Base-by-base conservation (phyloP, 225 moss, liverwort and hornwort species). In the Thuidium tamariscinum region DNA sequence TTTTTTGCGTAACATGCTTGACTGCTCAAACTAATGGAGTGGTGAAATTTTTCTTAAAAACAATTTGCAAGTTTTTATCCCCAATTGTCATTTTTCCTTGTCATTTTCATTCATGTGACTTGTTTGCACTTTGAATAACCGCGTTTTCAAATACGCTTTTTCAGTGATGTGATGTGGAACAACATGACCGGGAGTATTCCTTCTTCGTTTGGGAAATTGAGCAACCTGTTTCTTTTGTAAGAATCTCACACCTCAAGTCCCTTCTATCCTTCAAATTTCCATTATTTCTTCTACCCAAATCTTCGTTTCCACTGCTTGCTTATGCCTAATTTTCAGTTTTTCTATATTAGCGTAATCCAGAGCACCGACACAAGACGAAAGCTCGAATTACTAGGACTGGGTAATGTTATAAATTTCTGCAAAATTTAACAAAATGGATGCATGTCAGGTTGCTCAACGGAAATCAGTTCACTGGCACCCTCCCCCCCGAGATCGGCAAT, bases 141-240 rank as follows among this genome's bases (percentile, higher is more conserved):
- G 9, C 1, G 21, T 71, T 68, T 74, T 36, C 52, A 52, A 52
- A 18, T 39, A 48, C 7, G 11, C 13, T 60, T 5, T 70, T 81
- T 26, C 91, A 97, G 97, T 79, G 95, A 98, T 42, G 94, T 98
- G 76, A 96, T 96, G 96, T 96, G 97, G 97, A 98, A 98, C 87
- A n/a, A 37, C 11, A 80, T 98, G 89, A 90, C 86, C 13, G 97
- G 96, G 64, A 88, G 86, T 84, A 94, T 97, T 86, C 97, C 96
- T 25, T 42, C 89, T 22, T 75, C 91, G 7, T 84, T 97, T 32
- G 94, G 94, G 39, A 91, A 83, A 49, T 55, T 96, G 92, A 88
- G 11, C 27, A 95, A 34, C 16, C 11, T 97, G 78, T 20, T 46
- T 41, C 90, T 97, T 29, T 92, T 97, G 91, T 97, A 92, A 95